These are phyloP conservation scores for Penicillium crystallinum DNA, from an alignment of 495 filamentous ascomycete species.

Conservation along the genomic window DNA sequence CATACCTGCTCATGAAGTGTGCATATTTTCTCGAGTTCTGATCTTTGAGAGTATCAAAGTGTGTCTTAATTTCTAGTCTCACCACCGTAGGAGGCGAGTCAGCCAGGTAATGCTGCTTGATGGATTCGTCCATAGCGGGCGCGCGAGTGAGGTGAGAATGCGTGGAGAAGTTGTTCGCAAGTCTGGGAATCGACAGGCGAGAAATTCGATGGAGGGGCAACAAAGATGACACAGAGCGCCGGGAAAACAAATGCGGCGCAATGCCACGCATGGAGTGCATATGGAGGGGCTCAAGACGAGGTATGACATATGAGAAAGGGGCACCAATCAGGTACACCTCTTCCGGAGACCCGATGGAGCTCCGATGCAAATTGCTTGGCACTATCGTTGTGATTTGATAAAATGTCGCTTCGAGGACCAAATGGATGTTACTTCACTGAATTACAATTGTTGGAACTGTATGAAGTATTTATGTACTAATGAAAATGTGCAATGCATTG, in stretches of 20 bases:
- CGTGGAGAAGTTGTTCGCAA: conserved; percentile 11
- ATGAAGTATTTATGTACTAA: background rate
- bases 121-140: conserved; percentile 36
- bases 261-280: conserved; percentile 28
- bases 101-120: conserved; percentile 68
- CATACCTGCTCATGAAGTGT: conserved; percentile 82
- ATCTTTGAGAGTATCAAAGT: conserved; percentile 78
- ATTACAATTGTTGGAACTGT: background rate
- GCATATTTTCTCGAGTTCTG: conserved; percentile 73
- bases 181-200: conserved; percentile 14
- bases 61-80: conserved; percentile 76
- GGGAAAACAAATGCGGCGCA: conserved; percentile 29
- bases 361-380: conserved; percentile 7
- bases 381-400: background rate
- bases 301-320: conserved; percentile 19
- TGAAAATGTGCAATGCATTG: background rate
- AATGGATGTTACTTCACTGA: background rate
- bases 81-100: conserved; percentile 87
- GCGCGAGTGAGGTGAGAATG: conserved; percentile 9
- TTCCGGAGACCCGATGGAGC: conserved; percentile 5
- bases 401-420: background rate
- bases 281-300: conserved; percentile 6
- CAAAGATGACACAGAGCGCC: conserved; percentile 24
- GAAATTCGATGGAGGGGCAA: conserved; percentile 22
- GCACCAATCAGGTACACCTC: conserved; percentile 13